Base-by-base conservation (phyloP, 306 rosid genomes). In the Casuarina cunninghamiana region DNA sequence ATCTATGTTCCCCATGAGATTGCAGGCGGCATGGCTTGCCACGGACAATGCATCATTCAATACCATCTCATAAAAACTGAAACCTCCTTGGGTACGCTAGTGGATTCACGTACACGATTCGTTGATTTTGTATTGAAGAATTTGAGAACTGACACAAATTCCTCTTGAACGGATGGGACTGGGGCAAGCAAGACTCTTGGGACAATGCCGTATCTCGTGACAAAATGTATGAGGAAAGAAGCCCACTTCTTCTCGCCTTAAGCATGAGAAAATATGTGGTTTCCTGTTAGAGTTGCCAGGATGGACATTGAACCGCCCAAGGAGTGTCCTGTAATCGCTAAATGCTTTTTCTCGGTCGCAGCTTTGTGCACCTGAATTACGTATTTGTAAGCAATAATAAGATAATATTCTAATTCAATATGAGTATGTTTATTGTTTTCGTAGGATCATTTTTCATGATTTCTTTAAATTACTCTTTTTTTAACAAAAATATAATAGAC, bases 171-270 rank as follows among this genome's bases (percentile, higher is more conserved):
- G 26, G 88, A 78, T 10, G 91, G 65, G 21, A 77, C 35, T 10
- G 98, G 97, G 53, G 98, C 83, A 26, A 95, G 90, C 51, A 83
- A 71, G 73, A 92, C 55, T n/a, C 97, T 53, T 4, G 97, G 98
- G 71, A 86, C 83, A 5, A 91, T 81, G 86, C 93, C 97, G 53
- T 74, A 89, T 82, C 88, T 82, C 80, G 71, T 53, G 61, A 91
- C 86, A 43, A 91, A 91, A 76, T 95, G 92, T 32, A 85, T 62
- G 83, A 95, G 93, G 71, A 73, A n/a, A 9, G 19, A 5, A 37
- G 91, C 80, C 97, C 97, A 95, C 0, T 88, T 81, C 87, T 95
- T 26, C 93, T 60, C 98, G 69, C 69, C 75, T 79, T n/a, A 96
- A 48, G 97, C 93, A 71, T 95, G 98, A 80, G 97, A 84, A 75